Conservation (phyloP, 2,329 filamentous ascomycete species). For the Domatiomyces catenatus region DNA sequence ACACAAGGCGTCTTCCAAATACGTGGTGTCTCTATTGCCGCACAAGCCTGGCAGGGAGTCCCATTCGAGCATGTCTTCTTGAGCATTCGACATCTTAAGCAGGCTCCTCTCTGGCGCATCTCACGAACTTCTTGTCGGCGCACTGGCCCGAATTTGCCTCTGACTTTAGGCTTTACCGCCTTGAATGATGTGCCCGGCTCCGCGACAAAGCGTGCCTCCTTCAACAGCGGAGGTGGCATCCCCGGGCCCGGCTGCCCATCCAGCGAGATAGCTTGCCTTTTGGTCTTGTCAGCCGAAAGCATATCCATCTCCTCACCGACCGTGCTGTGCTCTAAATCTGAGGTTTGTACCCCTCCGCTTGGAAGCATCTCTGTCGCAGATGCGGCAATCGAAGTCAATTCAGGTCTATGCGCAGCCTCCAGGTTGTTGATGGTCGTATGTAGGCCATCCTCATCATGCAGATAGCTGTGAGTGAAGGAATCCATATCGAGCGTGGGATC, state of each 20-base stretch:
- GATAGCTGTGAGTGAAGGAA: conserved; percentile 3
- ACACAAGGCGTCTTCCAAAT: conserved; percentile 47
- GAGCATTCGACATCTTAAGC: conserved; percentile 48
- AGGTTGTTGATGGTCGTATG: conserved; percentile 2
- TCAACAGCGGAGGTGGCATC: neutral
- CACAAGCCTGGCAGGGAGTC: conserved; percentile 44
- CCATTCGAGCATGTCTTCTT: conserved; percentile 50
- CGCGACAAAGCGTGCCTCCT: neutral
- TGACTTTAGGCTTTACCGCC: conserved; percentile 32
- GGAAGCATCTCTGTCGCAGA: conserved; percentile 33
- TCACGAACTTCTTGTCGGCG: conserved; percentile 44
- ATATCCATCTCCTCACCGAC: neutral
- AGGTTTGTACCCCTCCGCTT: conserved; percentile 15
- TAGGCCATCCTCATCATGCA: conserved; percentile 3
- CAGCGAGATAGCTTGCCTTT: neutral
- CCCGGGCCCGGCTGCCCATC: neutral
- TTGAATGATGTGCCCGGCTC: conserved; percentile 27
- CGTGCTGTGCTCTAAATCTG: neutral
- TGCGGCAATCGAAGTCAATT: conserved; percentile 32
- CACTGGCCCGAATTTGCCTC: conserved; percentile 41
- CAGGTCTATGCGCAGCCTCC: conserved; percentile 21
- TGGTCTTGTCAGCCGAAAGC: neutral
- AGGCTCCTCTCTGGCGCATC: conserved; percentile 45
- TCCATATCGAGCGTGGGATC: conserved; percentile 7
- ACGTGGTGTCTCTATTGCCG: conserved; percentile 43